Base-by-base conservation (phyloP, 805 yeast species). In the Vanderwaltozyma verrucispora region DNA sequence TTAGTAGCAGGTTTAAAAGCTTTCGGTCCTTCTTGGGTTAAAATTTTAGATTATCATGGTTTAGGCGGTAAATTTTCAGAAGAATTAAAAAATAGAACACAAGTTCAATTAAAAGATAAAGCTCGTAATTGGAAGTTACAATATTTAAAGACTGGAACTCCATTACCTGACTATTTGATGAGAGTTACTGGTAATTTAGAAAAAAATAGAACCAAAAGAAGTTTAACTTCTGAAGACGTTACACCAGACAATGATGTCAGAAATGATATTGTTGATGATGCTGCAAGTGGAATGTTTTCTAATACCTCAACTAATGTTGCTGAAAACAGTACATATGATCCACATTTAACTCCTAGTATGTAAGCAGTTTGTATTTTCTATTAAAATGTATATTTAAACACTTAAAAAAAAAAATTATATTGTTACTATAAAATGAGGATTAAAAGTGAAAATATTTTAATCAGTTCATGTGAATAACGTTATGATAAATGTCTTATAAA, bases 71-170 rank as follows among this genome's bases (percentile, higher is more conserved):
- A 79, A 32, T 70, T 82, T 21, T 75, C 79, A 28, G 96, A 92
- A 56, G 75, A 78, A 1, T 68, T 92, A 48, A 89, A 85, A 59
- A 83, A 85, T 54, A 69, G 98, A 54, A 79, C 82, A 3, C 94
- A 87, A 51, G 84, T 89, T n/a, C 98, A 92, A 56, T 68, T 92
- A 40, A 92, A 92, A 58, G 98, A 92, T 56, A 92, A 92, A 56
- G 97, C 97, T 0, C 72, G 97, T 48, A 92, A 92, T 55, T 82
- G 95, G 86, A 92, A 92, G 56, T 73, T 88, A 73, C 79, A 80
- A 46, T 86, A 80, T 55, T 63, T 87, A 41, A 83, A 86, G 51
- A 72, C 77, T 37, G 83, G 83, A 1, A 59, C 76, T 26, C 80
- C 82, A 11, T 74, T 89, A 3, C 98, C 98, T 0, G 77, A 71